These are phyloP conservation scores for Claviceps lovelessii DNA, from an alignment of 2,329 filamentous ascomycete species.

Conservation along the genomic window DNA sequence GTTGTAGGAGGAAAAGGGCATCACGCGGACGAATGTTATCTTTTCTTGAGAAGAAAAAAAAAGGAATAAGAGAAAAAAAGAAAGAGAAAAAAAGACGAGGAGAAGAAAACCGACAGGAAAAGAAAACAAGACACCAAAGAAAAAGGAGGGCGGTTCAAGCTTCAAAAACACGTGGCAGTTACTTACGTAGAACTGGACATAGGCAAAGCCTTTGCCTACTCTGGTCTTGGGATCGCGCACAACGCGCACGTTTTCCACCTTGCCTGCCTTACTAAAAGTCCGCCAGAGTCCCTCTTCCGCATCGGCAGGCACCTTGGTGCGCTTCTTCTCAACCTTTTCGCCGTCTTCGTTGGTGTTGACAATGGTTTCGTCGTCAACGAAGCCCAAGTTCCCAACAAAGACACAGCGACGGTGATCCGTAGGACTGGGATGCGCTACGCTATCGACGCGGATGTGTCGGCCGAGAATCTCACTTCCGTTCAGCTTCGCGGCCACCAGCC, in stretches of 20 bases:
- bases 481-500: conserved; percentile 59
- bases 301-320: conserved; percentile 62
- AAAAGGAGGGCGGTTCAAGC: background rate
- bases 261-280: conserved; percentile 59
- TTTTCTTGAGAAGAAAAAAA: background rate
- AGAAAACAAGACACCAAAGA: no score
- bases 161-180: background rate
- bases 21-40: no score
- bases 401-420: conserved; percentile 81
- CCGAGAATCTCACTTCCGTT: conserved; percentile 77
- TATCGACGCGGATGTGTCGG: conserved; percentile 81
- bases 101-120: no score
- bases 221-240: conserved; percentile 79
- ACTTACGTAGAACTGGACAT: conserved; percentile 78
- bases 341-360: conserved; percentile 50
- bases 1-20: no score
- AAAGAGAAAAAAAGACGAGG: background rate
- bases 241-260: conserved; percentile 85
- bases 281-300: conserved; percentile 88
- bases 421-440: conserved; percentile 70
- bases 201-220: conserved; percentile 92
- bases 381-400: conserved; percentile 91
- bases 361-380: conserved; percentile 80
- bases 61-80: background rate
- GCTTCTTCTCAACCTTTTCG: conserved; percentile 56